A percentile compares a stretch with the other conserved stretches of the same genome.
phyloP scores from a whole-genome alignment of 306 rosid species.

The Prunus armeniaca region DNA sequence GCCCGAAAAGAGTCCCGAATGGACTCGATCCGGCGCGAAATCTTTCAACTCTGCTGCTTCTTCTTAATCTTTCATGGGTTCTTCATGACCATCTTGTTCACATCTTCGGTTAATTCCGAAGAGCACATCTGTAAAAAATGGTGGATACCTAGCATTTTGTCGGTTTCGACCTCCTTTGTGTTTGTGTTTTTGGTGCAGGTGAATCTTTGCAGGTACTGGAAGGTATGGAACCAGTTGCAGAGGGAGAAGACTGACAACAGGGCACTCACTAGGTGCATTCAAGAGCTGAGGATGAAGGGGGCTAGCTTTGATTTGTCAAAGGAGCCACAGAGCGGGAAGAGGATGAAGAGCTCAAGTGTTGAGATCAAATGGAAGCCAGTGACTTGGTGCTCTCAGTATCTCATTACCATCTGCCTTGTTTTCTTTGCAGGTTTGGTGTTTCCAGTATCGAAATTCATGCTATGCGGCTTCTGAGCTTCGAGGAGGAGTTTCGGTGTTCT shows the following conservation, averaged over 20 bases:
- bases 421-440: conserved; percentile 61
- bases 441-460: conserved; percentile 65
- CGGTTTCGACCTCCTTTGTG: conserved; percentile 53
- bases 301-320: conserved; percentile 75
- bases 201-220: conserved; percentile 65
- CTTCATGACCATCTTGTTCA: conserved; percentile 63
- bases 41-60: conserved; percentile 67
- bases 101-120: conserved; percentile 38
- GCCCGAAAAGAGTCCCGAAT: conserved; percentile 51
- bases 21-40: conserved; percentile 47
- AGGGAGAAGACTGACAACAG: conserved; percentile 56
- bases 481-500: background rate
- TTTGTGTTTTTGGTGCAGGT: conserved; percentile 51
- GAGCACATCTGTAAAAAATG: conserved; percentile 46
- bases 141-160: conserved; percentile 69
- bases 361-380: conserved; percentile 80
- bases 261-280: conserved; percentile 53
- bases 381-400: conserved; percentile 46
- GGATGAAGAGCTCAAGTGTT: conserved; percentile 90
- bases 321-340: conserved; percentile 54
- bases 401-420: conserved; percentile 47
- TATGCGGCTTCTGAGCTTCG: conserved; percentile 48
- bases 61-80: conserved; percentile 68
- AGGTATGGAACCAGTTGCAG: conserved; percentile 51
- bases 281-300: conserved; percentile 92